A percentile compares a stretch with the other conserved stretches of the same genome.
Conservation (phyloP, 2,329 filamentous ascomycete species). For the Hypocrella siamensis region DNA sequence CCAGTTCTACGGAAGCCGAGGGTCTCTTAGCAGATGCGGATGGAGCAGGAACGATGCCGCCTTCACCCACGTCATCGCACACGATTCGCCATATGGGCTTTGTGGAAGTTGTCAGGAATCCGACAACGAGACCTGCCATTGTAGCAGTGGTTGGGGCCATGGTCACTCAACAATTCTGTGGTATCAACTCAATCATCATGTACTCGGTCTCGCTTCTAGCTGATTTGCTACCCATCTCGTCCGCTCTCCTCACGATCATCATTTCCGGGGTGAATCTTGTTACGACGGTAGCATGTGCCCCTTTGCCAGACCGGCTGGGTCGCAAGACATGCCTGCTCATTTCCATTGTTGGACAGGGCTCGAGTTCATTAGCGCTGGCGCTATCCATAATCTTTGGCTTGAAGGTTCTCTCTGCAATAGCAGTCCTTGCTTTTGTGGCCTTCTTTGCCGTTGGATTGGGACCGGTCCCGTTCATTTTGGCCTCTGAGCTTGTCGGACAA, state of each 20-base stretch:
- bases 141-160: constrained; percentile 81
- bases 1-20: constrained; percentile 45
- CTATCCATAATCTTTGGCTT: constrained; percentile 61
- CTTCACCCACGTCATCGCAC: constrained; percentile 1
- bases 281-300: constrained; percentile 67
- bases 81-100: constrained; percentile 35
- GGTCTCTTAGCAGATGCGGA: constrained; percentile 39
- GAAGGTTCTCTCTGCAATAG: constrained; percentile 63
- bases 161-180: constrained; percentile 82
- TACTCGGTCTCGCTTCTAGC: constrained; percentile 86
- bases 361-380: constrained; percentile 60
- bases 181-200: constrained; percentile 97
- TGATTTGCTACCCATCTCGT: constrained; percentile 65
- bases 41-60: constrained; percentile 2
- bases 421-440: constrained; percentile 72
- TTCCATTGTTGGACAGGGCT: constrained; percentile 74
- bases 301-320: constrained; percentile 73
- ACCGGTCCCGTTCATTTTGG: constrained; percentile 86
- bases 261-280: constrained; percentile 78
- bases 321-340: constrained; percentile 73
- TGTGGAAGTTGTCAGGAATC: constrained; percentile 48
- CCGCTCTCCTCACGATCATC: constrained; percentile 69
- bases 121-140: constrained; percentile 55
- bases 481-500: constrained; percentile 76
- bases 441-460: constrained; percentile 85